Evolutionary conservation across 768 basidiomycete species (phyloP).

Genomic region (Termitomyces sp.): DNA sequence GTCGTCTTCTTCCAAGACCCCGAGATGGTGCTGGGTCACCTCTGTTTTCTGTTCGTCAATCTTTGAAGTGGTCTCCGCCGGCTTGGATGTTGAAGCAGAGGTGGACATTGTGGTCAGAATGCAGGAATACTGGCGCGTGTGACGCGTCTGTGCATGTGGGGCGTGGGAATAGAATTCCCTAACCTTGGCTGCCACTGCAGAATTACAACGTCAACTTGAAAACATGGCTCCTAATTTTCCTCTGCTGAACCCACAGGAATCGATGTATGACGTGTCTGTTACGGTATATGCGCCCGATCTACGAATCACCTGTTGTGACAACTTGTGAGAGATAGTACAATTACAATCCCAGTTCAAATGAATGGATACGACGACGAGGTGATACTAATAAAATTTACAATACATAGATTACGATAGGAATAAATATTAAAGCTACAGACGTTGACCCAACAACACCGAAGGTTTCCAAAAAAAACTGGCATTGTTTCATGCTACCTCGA

Average conservation of each 20-base stretch:
- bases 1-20: conserved; percentile 94
- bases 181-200: too few relatives aligned
- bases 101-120: conserved; percentile 31
- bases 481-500: conserved; percentile 15
- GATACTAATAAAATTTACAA: neutral
- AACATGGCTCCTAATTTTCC: too few relatives aligned
- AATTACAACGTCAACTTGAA: too few relatives aligned
- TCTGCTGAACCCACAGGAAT: too few relatives aligned
- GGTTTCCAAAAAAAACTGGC: neutral
- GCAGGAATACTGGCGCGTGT: conserved; percentile 3
- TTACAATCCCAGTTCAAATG: neutral
- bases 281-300: too few relatives aligned
- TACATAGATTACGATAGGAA: conserved; percentile 12
- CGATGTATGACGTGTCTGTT: too few relatives aligned
- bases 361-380: too few relatives aligned
- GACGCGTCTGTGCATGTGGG: conserved; percentile 15
- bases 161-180: conserved; percentile 10
- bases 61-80: conserved; percentile 29
- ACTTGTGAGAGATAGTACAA: neutral
- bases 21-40: conserved; percentile 62
- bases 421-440: conserved; percentile 11
- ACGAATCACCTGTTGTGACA: too few relatives aligned
- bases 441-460: too few relatives aligned
- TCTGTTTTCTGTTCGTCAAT: conserved; percentile 40
- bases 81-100: conserved; percentile 44